phyloP scores from a whole-genome alignment of 208 protist genomes.

The Trypanosoma rangeli region DNA sequence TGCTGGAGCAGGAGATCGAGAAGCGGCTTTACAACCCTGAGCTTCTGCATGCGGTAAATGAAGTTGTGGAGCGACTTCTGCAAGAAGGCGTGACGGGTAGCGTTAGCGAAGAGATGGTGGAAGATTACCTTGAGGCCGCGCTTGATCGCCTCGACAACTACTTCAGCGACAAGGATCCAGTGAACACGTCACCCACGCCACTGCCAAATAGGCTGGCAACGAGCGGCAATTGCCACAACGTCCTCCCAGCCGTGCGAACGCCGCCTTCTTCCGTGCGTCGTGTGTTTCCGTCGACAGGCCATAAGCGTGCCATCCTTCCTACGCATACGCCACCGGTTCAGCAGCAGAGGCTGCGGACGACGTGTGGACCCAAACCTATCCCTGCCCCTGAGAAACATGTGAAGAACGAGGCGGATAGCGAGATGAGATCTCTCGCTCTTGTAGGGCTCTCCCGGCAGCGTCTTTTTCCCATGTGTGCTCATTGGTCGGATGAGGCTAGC shows the following conservation, averaged over 20 bases:
- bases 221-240: background rate
- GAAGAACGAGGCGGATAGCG: background rate
- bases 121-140: constrained; percentile 23
- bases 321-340: background rate
- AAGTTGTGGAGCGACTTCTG: constrained; percentile 48
- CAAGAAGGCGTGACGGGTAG: constrained; percentile 22
- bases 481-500: background rate
- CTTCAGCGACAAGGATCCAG: background rate
- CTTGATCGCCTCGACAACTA: constrained; percentile 21
- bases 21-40: constrained; percentile 25
- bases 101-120: constrained; percentile 30
- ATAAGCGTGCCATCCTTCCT: background rate
- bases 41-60: constrained; percentile 40
- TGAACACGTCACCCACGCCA: background rate
- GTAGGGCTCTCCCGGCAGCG: background rate
- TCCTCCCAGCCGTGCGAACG: background rate
- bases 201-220: background rate
- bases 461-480: background rate
- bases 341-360: background rate
- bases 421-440: background rate
- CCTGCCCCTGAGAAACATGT: background rate
- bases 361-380: background rate
- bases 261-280: background rate
- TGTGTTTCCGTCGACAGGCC: background rate
- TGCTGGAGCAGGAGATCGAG: constrained; percentile 31